Percentiles rank a stretch among this genome's conserved stretches.
Conservation (phyloP, 2,329 filamentous ascomycete species). For the Calonectria pseudoturangicola region DNA sequence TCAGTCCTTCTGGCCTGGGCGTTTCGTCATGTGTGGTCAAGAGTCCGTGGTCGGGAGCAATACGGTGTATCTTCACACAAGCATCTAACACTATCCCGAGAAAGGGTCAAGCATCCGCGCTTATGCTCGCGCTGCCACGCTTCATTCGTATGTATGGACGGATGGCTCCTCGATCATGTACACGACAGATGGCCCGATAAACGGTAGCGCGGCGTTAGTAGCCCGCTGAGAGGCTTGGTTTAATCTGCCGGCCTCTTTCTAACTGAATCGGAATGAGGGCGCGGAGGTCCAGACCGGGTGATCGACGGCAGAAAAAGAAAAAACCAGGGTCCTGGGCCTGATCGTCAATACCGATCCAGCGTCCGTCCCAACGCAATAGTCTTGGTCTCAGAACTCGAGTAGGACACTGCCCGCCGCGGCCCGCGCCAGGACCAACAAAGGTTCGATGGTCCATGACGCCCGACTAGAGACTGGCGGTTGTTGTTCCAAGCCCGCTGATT, state of each 20-base stretch:
- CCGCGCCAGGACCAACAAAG: slow-evolving; percentile 30
- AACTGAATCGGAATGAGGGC: slow-evolving; percentile 42
- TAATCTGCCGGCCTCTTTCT: slow-evolving; percentile 32
- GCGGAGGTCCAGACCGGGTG: slow-evolving; percentile 39
- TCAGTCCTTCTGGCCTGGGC: background rate
- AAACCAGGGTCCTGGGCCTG: slow-evolving; percentile 47
- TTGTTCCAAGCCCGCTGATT: background rate
- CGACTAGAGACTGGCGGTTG: slow-evolving; percentile 14
- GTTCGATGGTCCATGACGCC: slow-evolving; percentile 20
- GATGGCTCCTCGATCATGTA: slow-evolving; percentile 8
- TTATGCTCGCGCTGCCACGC: slow-evolving; percentile 14
- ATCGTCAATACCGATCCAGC: slow-evolving; percentile 41
- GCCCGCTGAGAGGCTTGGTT: slow-evolving; percentile 38
- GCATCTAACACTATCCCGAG: background rate
- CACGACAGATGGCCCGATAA: slow-evolving; percentile 20
- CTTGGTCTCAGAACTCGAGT: slow-evolving; percentile 13
- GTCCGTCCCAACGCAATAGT: slow-evolving; percentile 22
- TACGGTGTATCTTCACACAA: background rate
- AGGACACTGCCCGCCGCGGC: slow-evolving; percentile 29
- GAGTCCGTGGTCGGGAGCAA: background rate
- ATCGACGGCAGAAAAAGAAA: slow-evolving; percentile 46
- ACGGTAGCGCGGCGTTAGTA: slow-evolving; percentile 29
- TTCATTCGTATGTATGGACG: background rate
- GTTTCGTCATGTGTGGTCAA: background rate
- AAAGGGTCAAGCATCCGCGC: slow-evolving; percentile 9